A percentile compares a stretch with the other conserved stretches of the same genome.
phyloP scores from a whole-genome alignment of 2,329 filamentous ascomycete genomes.

The Aspergillus thermomutatus region DNA sequence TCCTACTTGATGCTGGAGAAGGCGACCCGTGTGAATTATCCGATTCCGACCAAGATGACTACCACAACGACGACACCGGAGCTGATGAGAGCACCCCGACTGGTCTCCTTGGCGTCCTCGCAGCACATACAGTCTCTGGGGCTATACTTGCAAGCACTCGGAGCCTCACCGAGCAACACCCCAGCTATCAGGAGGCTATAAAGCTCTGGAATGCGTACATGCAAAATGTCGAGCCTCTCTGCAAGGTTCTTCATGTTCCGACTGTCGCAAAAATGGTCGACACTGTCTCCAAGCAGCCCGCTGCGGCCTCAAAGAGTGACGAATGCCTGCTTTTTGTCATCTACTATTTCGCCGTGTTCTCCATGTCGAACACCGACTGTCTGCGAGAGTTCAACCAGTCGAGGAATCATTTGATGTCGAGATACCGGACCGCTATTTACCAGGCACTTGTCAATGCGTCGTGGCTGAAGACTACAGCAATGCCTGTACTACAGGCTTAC shows the following conservation, averaged over 20 bases:
- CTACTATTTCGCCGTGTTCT: slow-evolving; percentile 19
- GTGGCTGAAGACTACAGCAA: slow-evolving; percentile 14
- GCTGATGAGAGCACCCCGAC: background rate
- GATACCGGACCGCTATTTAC: slow-evolving; percentile 4
- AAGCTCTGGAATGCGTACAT: slow-evolving; percentile 72
- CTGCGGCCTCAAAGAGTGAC: slow-evolving; percentile 24
- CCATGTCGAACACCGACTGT: slow-evolving; percentile 14
- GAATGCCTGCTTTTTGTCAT: slow-evolving; percentile 36
- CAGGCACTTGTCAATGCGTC: slow-evolving; percentile 17
- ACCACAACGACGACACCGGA: background rate
- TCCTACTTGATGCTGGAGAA: slow-evolving; percentile 22
- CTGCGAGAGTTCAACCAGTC: background rate
- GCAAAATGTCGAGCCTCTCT: slow-evolving; percentile 70
- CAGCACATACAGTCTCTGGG: background rate
- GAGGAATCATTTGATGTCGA: slow-evolving; percentile 1
- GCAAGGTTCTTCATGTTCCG: slow-evolving; percentile 70
- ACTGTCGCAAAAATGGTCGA: slow-evolving; percentile 64
- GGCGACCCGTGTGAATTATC: slow-evolving; percentile 24
- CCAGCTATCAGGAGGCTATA: slow-evolving; percentile 47
- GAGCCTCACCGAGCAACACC: slow-evolving; percentile 27
- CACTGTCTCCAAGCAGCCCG: slow-evolving; percentile 50
- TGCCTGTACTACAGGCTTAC: slow-evolving; percentile 15
- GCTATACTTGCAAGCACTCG: background rate
- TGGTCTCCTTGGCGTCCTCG: background rate
- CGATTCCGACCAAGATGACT: slow-evolving; percentile 14